Evolutionary conservation across 306 rosid genomes (phyloP).

Genomic region (Nissolia schottii): DNA sequence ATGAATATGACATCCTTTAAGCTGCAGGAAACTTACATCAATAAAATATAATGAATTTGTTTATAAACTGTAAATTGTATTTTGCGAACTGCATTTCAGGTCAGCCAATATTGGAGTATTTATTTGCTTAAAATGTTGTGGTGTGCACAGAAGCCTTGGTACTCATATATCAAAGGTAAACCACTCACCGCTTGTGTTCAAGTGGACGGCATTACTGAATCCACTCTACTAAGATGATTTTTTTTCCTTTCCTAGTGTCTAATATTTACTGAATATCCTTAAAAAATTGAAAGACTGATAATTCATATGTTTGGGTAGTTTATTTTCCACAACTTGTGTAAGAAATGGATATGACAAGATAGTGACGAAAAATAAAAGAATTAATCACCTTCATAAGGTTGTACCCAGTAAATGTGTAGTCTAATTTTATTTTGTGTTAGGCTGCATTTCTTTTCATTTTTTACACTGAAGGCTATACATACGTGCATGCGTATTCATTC

Average conservation of each 20-base stretch:
- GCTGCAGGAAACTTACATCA: constrained; percentile 2
- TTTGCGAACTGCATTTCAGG: constrained; percentile 47
- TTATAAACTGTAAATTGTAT: not conserved
- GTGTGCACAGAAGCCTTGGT: constrained; percentile 95
- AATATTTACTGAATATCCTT: constrained; percentile 4
- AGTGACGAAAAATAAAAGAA: not conserved
- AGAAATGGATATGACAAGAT: not conserved
- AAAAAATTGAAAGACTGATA: not conserved
- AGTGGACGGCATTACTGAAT: constrained; percentile 1
- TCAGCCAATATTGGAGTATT: constrained; percentile 97
- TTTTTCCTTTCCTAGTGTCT: not conserved
- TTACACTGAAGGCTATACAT: not conserved
- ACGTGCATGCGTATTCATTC: not conserved
- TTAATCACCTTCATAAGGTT: not conserved
- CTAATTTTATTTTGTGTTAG: not conserved
- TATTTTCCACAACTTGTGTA: constrained; percentile 1
- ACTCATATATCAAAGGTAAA: constrained; percentile 93
- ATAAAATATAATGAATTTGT: not conserved
- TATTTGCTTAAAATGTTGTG: constrained; percentile 93
- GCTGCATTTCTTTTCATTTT: not conserved
- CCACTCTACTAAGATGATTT: not conserved
- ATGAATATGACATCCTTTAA: constrained; percentile 20
- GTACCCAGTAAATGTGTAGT: not conserved
- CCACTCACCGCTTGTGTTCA: constrained; percentile 5
- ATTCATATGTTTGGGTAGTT: constrained; percentile 14